Percentiles rank a stretch among this genome's conserved stretches.
Conservation (phyloP, 768 basidiomycete species). For the Suillus alpinus region DNA sequence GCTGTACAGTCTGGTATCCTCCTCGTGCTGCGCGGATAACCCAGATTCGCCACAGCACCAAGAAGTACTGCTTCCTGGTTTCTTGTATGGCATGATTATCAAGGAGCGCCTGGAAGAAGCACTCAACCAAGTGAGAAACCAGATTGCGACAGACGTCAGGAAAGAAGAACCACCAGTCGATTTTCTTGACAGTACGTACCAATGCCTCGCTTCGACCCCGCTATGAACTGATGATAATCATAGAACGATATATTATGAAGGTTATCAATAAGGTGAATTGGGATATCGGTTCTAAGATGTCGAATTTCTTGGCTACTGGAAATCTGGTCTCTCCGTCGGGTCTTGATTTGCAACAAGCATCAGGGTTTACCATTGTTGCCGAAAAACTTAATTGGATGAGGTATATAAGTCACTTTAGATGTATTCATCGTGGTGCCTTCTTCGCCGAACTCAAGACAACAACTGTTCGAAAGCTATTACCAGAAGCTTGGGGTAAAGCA, state of each 20-base stretch:
- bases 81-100: constrained; percentile 93
- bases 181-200: constrained; percentile 76
- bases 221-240: constrained; percentile 7
- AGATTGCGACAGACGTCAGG: constrained; percentile 71
- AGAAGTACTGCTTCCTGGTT: constrained; percentile 92
- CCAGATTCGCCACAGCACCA: constrained; percentile 99
- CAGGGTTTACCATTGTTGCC: constrained; percentile 98
- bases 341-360: constrained; percentile 93
- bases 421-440: constrained; percentile 98
- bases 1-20: constrained; percentile 86
- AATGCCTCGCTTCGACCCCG: constrained; percentile 3
- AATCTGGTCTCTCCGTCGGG: constrained; percentile 94
- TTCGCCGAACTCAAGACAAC: constrained; percentile 99
- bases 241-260: constrained; percentile 81
- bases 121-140: constrained; percentile 66
- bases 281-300: constrained; percentile 85
- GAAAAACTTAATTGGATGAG: constrained; percentile 99
- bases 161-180: constrained; percentile 75
- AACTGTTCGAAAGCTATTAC: constrained; percentile 91
- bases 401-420: constrained; percentile 96
- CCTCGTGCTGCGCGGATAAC: constrained; percentile 89
- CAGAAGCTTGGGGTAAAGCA: constrained; percentile 89
- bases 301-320: constrained; percentile 96
- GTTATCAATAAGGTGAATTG: constrained; percentile 77
- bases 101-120: constrained; percentile 95